A percentile compares a stretch with the other conserved stretches of the same genome.
These are phyloP conservation scores for Zasmidium cellare DNA, from an alignment of 2,329 filamentous ascomycete species.

Conservation along the genomic window DNA sequence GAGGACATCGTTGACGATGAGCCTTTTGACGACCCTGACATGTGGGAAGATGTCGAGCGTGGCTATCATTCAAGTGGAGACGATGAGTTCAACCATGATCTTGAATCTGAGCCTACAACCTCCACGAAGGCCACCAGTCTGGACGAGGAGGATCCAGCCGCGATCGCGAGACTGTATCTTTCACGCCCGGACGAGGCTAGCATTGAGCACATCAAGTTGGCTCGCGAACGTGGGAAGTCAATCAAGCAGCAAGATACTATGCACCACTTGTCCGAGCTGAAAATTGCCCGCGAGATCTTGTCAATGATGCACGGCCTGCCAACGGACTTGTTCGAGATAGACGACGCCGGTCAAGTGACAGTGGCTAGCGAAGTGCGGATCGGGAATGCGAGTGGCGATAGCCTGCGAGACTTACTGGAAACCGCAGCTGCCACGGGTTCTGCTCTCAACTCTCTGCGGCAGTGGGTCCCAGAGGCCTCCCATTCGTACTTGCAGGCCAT, in stretches of 20 bases:
- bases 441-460: constrained; percentile 48
- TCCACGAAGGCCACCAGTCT: constrained; percentile 39
- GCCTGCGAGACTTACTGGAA: constrained; percentile 40
- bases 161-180: constrained; percentile 37
- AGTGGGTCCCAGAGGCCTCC: constrained; percentile 45
- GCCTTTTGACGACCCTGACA: constrained; percentile 64
- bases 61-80: constrained; percentile 65
- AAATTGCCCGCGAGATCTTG: constrained; percentile 73
- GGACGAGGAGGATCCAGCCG: constrained; percentile 38
- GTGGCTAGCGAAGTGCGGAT: constrained; percentile 9
- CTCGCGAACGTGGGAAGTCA: constrained; percentile 9
- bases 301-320: constrained; percentile 82
- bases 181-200: constrained; percentile 25
- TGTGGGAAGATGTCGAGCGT: constrained; percentile 73
- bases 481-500: constrained; percentile 64
- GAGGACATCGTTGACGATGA: constrained; percentile 76
- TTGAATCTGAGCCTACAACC: constrained; percentile 27
- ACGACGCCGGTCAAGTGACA: constrained; percentile 30
- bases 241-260: background rate
- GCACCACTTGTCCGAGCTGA: constrained; percentile 62
- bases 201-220: constrained; percentile 41
- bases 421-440: constrained; percentile 52
- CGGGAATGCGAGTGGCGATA: constrained; percentile 21
- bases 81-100: constrained; percentile 44
- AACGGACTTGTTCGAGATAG: constrained; percentile 65